These are phyloP conservation scores for Pseudocercospora crystallina DNA, from an alignment of 2,329 filamentous ascomycete genomes.

Conservation along the genomic window DNA sequence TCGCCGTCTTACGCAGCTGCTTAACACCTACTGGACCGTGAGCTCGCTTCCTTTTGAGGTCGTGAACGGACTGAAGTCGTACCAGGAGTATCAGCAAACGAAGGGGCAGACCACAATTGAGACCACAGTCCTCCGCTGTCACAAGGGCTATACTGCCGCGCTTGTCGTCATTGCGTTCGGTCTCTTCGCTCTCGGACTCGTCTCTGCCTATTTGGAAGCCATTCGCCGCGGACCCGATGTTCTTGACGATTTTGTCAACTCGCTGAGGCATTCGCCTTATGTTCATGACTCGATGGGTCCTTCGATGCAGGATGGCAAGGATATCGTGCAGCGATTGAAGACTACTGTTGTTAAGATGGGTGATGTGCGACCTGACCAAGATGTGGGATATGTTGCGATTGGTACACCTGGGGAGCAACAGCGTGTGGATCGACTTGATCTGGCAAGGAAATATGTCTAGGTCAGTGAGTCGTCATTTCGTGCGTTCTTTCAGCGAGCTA, in stretches of 20 bases:
- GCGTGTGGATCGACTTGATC: background rate
- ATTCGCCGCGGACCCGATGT: slow-evolving; percentile 18
- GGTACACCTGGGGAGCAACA: slow-evolving; percentile 11
- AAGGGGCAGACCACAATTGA: background rate
- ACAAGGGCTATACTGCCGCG: slow-evolving; percentile 8
- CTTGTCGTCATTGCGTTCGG: slow-evolving; percentile 12
- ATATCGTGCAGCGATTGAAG: slow-evolving; percentile 8
- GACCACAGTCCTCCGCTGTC: slow-evolving; percentile 14
- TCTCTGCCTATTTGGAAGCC: slow-evolving; percentile 18
- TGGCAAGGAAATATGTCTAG: no score
- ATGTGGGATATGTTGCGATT: slow-evolving; percentile 17
- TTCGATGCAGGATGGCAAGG: slow-evolving; percentile 16
- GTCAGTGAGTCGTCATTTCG: no score
- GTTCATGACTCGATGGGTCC: slow-evolving; percentile 9
- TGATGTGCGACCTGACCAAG: slow-evolving; percentile 17
- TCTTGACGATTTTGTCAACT: slow-evolving; percentile 19
- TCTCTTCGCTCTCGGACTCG: slow-evolving; percentile 13
- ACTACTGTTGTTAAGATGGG: slow-evolving; percentile 17
- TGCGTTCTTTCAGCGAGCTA: no score
- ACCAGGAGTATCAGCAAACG: no score
- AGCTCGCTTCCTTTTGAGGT: slow-evolving; percentile 14
- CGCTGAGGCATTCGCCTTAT: slow-evolving; percentile 15
- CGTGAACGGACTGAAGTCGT: no score
- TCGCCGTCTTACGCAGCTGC: slow-evolving; percentile 17
- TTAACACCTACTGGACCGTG: slow-evolving; percentile 24